Evolutionary conservation across 2,329 filamentous ascomycete genomes (phyloP), one percentile per base, ranked within the genome.

Genomic region (Magnaporthiopsis poae): DNA sequence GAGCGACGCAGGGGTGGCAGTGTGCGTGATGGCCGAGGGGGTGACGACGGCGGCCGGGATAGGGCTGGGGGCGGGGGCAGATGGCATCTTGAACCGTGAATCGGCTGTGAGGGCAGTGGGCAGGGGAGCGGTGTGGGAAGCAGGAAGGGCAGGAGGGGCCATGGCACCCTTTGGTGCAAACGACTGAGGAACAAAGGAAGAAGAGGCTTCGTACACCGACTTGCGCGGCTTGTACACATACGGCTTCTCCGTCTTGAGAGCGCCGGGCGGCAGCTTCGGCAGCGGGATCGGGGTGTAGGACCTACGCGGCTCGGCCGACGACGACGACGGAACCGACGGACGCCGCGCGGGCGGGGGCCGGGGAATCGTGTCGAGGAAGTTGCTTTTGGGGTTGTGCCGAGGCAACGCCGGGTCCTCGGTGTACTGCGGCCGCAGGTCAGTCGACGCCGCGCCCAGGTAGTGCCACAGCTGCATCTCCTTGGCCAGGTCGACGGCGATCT

Each of bases 371-470:
- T 91, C 88, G 74, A 92, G 76, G 76, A 89, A 93, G 74, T 89
- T 90, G 70, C 87, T 88, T 77, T 85, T 88, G 2, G 82, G 79
- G 68, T 91, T 91, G 75, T 91, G 83, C 62, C 80, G 79, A n/a
- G 77, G 82, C 15, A 77, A 81, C 11, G 73, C 69, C 61, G 84
- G 86, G 77, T 96, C 88, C 72, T 95, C 90, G 5, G 93, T 96
- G 77, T 95, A 99, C 75, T 96, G 92, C 33, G 92, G 89, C 76
- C 89, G 92, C 66, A 92, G 90, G 73, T 98, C 94, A 8, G 94
- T 97, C 29, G 94, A 98, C 27, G 84, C 86, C 75, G 87, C 87
- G 39, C 91, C 91, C 68, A 99, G 83, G 75, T 97, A 98, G 78
- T 92, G 86, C 91, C 93, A 98, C 25, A 96, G 76, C 74, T 91